phyloP scores from a whole-genome alignment of 1,139 yeast genomes.

The Pneumocystis wakefieldiae region DNA sequence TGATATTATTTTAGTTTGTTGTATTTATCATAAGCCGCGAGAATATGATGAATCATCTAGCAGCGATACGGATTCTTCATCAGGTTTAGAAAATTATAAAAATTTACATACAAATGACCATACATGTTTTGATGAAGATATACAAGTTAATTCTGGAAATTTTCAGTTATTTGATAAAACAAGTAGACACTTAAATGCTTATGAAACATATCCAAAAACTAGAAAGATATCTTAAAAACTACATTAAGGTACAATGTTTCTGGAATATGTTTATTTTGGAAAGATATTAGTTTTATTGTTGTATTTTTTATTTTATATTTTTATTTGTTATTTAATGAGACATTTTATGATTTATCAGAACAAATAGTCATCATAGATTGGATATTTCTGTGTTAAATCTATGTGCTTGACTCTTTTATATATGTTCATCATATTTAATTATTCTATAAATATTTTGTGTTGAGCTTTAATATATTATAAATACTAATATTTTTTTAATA shows the following conservation, averaged over 20 bases:
- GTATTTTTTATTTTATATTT: not conserved
- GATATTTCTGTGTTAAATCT: not conserved
- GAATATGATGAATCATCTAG: constrained; percentile 11
- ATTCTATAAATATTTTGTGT: not conserved
- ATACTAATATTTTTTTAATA: not conserved
- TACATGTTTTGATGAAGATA: not conserved
- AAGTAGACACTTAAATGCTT: not conserved
- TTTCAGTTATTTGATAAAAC: not conserved
- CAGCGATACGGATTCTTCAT: constrained; percentile 6
- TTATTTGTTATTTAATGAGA: not conserved
- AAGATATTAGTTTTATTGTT: not conserved
- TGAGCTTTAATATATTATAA: not conserved
- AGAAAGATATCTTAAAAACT: not conserved
- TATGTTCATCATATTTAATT: not conserved
- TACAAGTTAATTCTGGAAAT: not conserved
- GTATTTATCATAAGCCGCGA: constrained; percentile 12
- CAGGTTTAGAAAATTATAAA: constrained; percentile 3
- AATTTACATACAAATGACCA: not conserved
- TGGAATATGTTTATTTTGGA: not conserved
- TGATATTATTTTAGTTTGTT: constrained; percentile 7
- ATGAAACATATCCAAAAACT: not conserved
- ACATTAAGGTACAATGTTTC: not conserved
- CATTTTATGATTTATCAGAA: not conserved
- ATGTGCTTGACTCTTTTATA: not conserved
- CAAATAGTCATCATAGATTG: not conserved